These are phyloP conservation scores for Fonsecaea nubica DNA, from an alignment of 2,329 filamentous ascomycete genomes.

Conservation along the genomic window DNA sequence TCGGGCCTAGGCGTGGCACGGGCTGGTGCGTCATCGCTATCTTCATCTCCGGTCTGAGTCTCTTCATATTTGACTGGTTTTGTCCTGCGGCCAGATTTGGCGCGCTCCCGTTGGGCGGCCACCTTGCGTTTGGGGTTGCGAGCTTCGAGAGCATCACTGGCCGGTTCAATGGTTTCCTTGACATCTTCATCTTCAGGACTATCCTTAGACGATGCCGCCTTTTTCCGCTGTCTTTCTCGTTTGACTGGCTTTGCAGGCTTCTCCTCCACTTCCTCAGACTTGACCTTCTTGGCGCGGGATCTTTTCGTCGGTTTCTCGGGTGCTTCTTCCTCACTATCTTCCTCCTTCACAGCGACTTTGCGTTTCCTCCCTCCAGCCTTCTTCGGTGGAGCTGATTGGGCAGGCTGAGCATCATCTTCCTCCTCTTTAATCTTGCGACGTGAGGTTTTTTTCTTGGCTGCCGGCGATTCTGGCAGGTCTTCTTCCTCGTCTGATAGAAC, in stretches of 20 bases:
- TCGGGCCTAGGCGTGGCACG: background rate
- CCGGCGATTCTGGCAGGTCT: slow-evolving; percentile 28
- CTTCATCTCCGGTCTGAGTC: slow-evolving; percentile 1
- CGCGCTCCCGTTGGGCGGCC: background rate
- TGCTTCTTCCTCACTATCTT: slow-evolving; percentile 38
- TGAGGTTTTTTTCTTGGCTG: slow-evolving; percentile 31
- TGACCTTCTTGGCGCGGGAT: slow-evolving; percentile 40
- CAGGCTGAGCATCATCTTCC: slow-evolving; percentile 16
- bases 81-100: slow-evolving; percentile 2
- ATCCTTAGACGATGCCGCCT: background rate
- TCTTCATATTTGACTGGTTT: background rate
- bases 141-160: background rate
- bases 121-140: background rate
- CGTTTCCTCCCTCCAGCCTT: slow-evolving; percentile 24
- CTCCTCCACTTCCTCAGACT: slow-evolving; percentile 41
- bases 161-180: background rate
- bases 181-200: background rate
- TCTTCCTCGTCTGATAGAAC: slow-evolving; percentile 41
- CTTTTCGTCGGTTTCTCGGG: slow-evolving; percentile 32
- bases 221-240: slow-evolving; percentile 4
- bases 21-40: slow-evolving; percentile 1
- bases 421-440: slow-evolving; percentile 22
- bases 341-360: slow-evolving; percentile 42
- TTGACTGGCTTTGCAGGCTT: slow-evolving; percentile 13
- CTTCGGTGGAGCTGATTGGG: slow-evolving; percentile 15